phyloP scores from a whole-genome alignment of 306 rosid genomes.

The Fagus crenata region DNA sequence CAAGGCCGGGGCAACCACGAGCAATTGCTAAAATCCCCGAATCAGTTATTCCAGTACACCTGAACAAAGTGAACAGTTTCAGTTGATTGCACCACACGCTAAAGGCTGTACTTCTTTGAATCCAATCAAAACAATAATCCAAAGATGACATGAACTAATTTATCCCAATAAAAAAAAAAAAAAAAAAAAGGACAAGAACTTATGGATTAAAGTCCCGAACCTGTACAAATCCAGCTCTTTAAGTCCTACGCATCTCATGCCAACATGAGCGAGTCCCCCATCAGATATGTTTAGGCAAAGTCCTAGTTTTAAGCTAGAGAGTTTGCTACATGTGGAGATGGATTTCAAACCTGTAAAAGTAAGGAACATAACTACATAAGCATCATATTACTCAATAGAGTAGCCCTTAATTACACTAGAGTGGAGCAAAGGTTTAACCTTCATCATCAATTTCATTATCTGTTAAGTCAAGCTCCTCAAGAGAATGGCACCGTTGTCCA shows the following conservation, averaged over 20 bases:
- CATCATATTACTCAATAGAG: constrained; percentile 27
- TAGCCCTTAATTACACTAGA: constrained; percentile 9
- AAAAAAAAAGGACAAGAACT: constrained; percentile 6
- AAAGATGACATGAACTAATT: constrained; percentile 7
- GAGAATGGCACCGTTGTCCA: constrained; percentile 62
- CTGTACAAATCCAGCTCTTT: constrained; percentile 88
- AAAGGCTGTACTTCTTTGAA: not conserved
- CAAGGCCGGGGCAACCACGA: constrained; percentile 71
- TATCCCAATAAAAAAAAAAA: constrained; percentile 8
- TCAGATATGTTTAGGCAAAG: constrained; percentile 87
- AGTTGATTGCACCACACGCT: not conserved
- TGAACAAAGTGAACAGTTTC: constrained; percentile 34
- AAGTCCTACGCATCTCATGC: constrained; percentile 67
- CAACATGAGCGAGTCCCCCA: constrained; percentile 63
- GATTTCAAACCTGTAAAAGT: constrained; percentile 61
- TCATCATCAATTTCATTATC: constrained; percentile 89
- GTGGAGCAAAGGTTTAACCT: constrained; percentile 46
- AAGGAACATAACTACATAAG: constrained; percentile 25
- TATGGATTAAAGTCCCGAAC: constrained; percentile 42
- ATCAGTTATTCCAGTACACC: constrained; percentile 83
- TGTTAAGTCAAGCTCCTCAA: constrained; percentile 86
- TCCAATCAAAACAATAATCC: not conserved
- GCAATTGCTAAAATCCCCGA: constrained; percentile 69
- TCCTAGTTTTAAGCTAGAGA: constrained; percentile 74
- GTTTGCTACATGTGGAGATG: constrained; percentile 65